A percentile compares a stretch with the other conserved stretches of the same genome.
phyloP scores from a whole-genome alignment of 345 rosid genomes.

The Carallia pectinifolia region DNA sequence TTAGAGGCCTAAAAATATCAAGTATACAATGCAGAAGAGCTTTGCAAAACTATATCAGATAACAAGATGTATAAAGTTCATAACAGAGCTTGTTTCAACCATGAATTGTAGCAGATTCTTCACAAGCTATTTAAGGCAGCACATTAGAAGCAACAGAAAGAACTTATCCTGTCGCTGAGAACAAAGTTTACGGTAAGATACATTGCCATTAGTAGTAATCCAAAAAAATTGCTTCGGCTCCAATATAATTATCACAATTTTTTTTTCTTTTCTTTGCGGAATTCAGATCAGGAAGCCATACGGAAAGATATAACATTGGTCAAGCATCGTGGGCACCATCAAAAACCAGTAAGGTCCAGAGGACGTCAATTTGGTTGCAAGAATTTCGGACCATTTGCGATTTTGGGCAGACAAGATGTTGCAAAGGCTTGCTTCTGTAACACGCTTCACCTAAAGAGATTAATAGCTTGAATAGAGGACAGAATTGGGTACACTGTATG shows the following conservation, averaged over 20 bases:
- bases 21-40: slow-evolving; percentile 63
- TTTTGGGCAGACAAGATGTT: slow-evolving; percentile 56
- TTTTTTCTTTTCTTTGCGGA: background rate
- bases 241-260: background rate
- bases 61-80: background rate
- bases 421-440: slow-evolving; percentile 60
- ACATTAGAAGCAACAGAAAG: slow-evolving; percentile 32
- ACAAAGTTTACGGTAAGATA: slow-evolving; percentile 24
- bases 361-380: slow-evolving; percentile 9
- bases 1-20: slow-evolving; percentile 14
- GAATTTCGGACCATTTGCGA: slow-evolving; percentile 25
- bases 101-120: slow-evolving; percentile 54
- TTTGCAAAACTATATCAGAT: slow-evolving; percentile 2
- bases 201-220: background rate
- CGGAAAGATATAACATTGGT: slow-evolving; percentile 26
- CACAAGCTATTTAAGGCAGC: slow-evolving; percentile 50
- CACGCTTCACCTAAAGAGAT: slow-evolving; percentile 44
- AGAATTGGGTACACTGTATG: slow-evolving; percentile 29
- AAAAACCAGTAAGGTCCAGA: slow-evolving; percentile 24
- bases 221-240: background rate
- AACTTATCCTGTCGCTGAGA: slow-evolving; percentile 8
- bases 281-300: slow-evolving; percentile 32
- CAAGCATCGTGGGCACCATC: slow-evolving; percentile 18
- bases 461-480: slow-evolving; percentile 20
- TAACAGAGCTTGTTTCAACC: slow-evolving; percentile 8